Evolutionary conservation across 805 yeast species (phyloP).

Genomic region (Danielia reshetovae): DNA sequence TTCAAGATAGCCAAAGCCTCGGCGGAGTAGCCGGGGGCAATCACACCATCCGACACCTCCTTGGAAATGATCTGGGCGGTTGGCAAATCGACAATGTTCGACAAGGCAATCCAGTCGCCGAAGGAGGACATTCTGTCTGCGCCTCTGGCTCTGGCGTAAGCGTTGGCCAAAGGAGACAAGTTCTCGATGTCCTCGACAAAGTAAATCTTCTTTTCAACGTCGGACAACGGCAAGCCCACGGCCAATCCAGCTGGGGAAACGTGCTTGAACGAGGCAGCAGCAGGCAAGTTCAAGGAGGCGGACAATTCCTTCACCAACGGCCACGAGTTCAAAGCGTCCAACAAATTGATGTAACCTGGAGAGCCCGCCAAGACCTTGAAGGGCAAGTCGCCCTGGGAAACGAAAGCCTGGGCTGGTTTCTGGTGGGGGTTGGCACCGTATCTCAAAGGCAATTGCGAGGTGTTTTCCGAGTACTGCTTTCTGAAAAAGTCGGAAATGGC

Average conservation of each 20-base stretch:
- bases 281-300: constrained; percentile 91
- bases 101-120: constrained; percentile 97
- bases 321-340: constrained; percentile 98
- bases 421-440: constrained; percentile 99
- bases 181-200: constrained; percentile 93
- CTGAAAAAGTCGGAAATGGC: constrained; percentile 96
- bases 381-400: constrained; percentile 82
- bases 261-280: constrained; percentile 98
- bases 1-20: constrained; percentile 87
- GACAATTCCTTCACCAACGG: constrained; percentile 96
- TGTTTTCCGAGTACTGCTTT: constrained; percentile 90
- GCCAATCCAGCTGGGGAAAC: constrained; percentile 99
- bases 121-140: constrained; percentile 99
- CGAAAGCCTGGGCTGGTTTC: constrained; percentile 97
- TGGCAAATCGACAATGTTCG: constrained; percentile 92
- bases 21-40: constrained; percentile 94
- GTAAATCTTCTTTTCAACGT: constrained; percentile 89
- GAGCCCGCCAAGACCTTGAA: constrained; percentile 92
- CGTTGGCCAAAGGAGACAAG: constrained; percentile 94
- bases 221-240: constrained; percentile 89
- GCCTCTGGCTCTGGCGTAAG: constrained; percentile 99
- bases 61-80: constrained; percentile 96
- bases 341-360: constrained; percentile 95
- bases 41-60: constrained; percentile 98
- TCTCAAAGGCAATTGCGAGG: constrained; percentile 87